These are phyloP conservation scores for Diaporthe batatas DNA, from an alignment of 2,329 filamentous ascomycete species.

Conservation along the genomic window DNA sequence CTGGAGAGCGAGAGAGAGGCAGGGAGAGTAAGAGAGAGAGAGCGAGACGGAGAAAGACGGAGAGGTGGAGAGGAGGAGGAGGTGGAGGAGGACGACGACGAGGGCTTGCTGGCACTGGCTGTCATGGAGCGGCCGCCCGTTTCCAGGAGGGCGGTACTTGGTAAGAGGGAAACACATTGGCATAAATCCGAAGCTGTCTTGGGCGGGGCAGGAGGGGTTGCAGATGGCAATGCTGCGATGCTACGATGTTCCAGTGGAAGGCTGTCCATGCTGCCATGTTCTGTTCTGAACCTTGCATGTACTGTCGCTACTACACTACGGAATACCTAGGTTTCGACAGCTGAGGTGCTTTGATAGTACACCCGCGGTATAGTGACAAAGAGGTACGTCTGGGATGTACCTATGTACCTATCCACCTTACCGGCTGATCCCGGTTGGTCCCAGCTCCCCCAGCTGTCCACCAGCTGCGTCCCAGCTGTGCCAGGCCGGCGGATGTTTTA, in stretches of 20 bases:
- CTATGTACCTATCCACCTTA: too few relatives aligned
- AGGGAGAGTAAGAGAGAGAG: background rate
- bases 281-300: constrained; percentile 18
- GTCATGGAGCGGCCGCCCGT: constrained; percentile 22
- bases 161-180: background rate
- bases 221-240: constrained; percentile 30
- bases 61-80: background rate
- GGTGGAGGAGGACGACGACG: too few relatives aligned
- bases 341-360: constrained; percentile 13
- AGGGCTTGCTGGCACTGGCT: background rate
- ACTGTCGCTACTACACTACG: background rate
- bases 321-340: background rate
- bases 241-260: constrained; percentile 20
- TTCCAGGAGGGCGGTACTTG: constrained; percentile 29
- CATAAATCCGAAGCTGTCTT: background rate
- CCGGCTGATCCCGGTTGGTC: too few relatives aligned
- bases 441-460: background rate
- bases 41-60: background rate
- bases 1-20: background rate
- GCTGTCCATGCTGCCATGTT: constrained; percentile 15
- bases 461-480: constrained; percentile 8
- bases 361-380: constrained; percentile 18
- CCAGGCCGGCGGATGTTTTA: background rate
- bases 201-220: constrained; percentile 12
- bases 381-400: background rate